These are phyloP conservation scores for Aspergillus pseudoviridinutans DNA, from an alignment of 2,329 filamentous ascomycete genomes.

Conservation along the genomic window DNA sequence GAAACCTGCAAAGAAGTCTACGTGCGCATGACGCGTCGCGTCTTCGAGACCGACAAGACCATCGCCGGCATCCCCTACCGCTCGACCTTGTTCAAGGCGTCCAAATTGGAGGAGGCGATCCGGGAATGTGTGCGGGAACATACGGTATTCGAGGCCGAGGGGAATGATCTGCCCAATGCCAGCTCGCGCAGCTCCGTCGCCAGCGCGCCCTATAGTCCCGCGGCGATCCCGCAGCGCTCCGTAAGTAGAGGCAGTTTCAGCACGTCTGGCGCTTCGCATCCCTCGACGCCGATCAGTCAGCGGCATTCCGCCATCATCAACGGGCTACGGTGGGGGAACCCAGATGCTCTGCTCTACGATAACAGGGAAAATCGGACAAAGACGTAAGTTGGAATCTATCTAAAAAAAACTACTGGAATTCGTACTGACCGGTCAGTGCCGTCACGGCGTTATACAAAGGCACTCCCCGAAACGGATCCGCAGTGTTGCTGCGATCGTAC, in stretches of 20 bases:
- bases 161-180: slow-evolving; percentile 62
- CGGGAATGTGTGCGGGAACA: slow-evolving; percentile 81
- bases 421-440: slow-evolving; percentile 53
- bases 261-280: slow-evolving; percentile 67
- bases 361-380: slow-evolving; percentile 80
- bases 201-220: slow-evolving; percentile 44
- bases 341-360: slow-evolving; percentile 85
- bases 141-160: slow-evolving; percentile 74
- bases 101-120: slow-evolving; percentile 90
- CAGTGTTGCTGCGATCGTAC: slow-evolving; percentile 83
- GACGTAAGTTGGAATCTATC: slow-evolving; percentile 59
- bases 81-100: slow-evolving; percentile 94
- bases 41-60: slow-evolving; percentile 98
- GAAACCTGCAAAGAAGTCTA: slow-evolving; percentile 98
- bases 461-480: slow-evolving; percentile 62
- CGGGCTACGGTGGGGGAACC: slow-evolving; percentile 64
- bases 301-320: slow-evolving; percentile 47
- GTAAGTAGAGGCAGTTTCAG: slow-evolving; percentile 77
- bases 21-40: slow-evolving; percentile 85
- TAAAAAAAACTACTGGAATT: too few species aligned
- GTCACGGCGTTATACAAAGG: slow-evolving; percentile 90
- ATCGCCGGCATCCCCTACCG: slow-evolving; percentile 93
- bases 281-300: slow-evolving; percentile 53
- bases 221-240: slow-evolving; percentile 53
- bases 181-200: slow-evolving; percentile 45